Evolutionary conservation across 805 yeast species (phyloP).

Genomic region (Tetrapisispora taiwanensis): DNA sequence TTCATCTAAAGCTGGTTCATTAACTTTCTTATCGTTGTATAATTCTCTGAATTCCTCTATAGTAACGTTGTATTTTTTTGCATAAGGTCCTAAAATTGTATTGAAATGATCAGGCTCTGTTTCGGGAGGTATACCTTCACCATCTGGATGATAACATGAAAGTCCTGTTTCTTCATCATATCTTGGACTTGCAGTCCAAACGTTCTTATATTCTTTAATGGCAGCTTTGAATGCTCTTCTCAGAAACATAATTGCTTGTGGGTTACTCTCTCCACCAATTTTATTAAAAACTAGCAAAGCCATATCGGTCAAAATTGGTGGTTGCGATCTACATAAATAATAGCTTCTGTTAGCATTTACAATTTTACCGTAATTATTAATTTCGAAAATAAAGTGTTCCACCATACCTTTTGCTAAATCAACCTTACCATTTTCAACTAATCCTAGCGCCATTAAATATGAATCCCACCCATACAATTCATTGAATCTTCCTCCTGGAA

Average conservation of each 20-base stretch:
- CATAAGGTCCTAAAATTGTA: conserved; percentile 57
- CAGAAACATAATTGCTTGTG: conserved; percentile 51
- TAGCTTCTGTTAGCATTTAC: conserved; percentile 90
- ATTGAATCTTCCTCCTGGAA: conserved; percentile 96
- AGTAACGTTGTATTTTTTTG: conserved; percentile 46
- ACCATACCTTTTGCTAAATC: conserved; percentile 84
- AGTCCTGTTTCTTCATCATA: conserved; percentile 63
- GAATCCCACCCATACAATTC: conserved; percentile 98
- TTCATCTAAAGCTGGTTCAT: conserved; percentile 77
- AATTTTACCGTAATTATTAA: conserved; percentile 81
- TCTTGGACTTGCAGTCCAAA: conserved; percentile 74
- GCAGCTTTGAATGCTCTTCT: conserved; percentile 63
- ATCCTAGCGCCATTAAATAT: conserved; percentile 80
- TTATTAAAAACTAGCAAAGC: conserved; percentile 56
- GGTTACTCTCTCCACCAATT: conserved; percentile 39
- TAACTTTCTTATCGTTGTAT: conserved; percentile 57
- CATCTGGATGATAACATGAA: conserved; percentile 84
- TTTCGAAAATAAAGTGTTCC: conserved; percentile 84
- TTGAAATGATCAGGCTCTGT: conserved; percentile 86
- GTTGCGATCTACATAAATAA: conserved; percentile 86
- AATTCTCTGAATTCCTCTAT: conserved; percentile 54
- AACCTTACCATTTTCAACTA: conserved; percentile 52
- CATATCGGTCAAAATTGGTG: conserved; percentile 95
- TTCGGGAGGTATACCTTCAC: conserved; percentile 92
- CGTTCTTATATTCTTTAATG: conserved; percentile 69